Evolutionary conservation across 192 early-diverging fungal genomes (phyloP).

Genomic region (Coemansia sp.): DNA sequence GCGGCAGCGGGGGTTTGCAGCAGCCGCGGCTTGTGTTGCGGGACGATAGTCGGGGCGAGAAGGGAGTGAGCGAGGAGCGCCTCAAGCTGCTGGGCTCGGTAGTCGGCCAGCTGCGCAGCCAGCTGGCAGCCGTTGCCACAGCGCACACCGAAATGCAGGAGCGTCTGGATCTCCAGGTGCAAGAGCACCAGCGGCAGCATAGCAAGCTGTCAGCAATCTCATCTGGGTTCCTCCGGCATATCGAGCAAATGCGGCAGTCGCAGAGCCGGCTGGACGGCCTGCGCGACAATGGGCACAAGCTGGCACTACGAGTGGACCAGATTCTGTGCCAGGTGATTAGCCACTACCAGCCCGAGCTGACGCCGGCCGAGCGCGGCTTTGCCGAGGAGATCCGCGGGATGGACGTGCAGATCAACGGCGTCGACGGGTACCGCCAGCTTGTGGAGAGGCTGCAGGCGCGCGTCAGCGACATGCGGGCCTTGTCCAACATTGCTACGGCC

Average conservation of each 20-base stretch:
- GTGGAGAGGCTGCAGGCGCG: slow-evolving; percentile 24
- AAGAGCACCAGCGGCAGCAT: slow-evolving; percentile 46
- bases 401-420: slow-evolving; percentile 15
- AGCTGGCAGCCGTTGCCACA: slow-evolving; percentile 38
- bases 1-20: slow-evolving; percentile 7
- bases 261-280: slow-evolving; percentile 43
- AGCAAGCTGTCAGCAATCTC: slow-evolving; percentile 39
- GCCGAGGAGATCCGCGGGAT: slow-evolving; percentile 25
- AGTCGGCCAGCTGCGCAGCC: slow-evolving; percentile 41
- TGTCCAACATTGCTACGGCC: background rate
- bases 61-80: slow-evolving; percentile 22
- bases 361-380: slow-evolving; percentile 49
- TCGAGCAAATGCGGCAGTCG: slow-evolving; percentile 34
- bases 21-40: slow-evolving; percentile 41
- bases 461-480: slow-evolving; percentile 16
- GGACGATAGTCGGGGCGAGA: slow-evolving; percentile 16
- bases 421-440: slow-evolving; percentile 13
- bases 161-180: slow-evolving; percentile 32
- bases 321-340: slow-evolving; percentile 59
- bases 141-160: slow-evolving; percentile 39
- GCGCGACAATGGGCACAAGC: slow-evolving; percentile 27
- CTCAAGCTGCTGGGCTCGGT: slow-evolving; percentile 35
- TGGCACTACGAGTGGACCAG: slow-evolving; percentile 52
- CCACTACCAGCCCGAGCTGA: slow-evolving; percentile 56
- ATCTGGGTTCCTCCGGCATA: slow-evolving; percentile 28